A percentile compares a stretch with the other conserved stretches of the same genome.
Evolutionary conservation across 352 stramenopile genomes (phyloP).

Genomic region (Globisporangium alternatum): DNA sequence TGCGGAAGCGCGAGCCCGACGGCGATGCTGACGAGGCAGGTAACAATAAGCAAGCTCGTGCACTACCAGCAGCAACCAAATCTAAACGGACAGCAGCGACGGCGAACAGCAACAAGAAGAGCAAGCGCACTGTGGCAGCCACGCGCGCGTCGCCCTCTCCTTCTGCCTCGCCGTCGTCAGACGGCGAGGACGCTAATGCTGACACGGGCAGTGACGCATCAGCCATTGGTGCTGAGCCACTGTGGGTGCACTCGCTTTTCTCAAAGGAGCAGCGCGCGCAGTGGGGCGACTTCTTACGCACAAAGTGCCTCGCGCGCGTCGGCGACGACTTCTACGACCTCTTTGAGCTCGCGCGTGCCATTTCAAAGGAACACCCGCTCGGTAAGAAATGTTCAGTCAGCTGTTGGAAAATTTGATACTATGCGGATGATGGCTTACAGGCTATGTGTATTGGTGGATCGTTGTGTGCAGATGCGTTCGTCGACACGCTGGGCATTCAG

Average conservation of each 20-base stretch:
- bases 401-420: background rate
- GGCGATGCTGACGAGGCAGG: background rate
- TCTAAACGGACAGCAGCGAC: background rate
- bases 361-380: slow-evolving; percentile 29
- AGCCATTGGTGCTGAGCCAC: background rate
- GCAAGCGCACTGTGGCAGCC: background rate
- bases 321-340: slow-evolving; percentile 44
- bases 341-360: slow-evolving; percentile 34
- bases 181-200: background rate
- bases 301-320: slow-evolving; percentile 30
- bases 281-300: slow-evolving; percentile 41
- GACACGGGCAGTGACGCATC: background rate
- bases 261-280: slow-evolving; percentile 19
- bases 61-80: background rate
- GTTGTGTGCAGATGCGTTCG: slow-evolving; percentile 42
- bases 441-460: background rate
- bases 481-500: slow-evolving; percentile 33
- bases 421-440: background rate
- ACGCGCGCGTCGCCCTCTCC: background rate
- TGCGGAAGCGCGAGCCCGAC: slow-evolving; percentile 13
- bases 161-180: background rate
- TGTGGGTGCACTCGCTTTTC: slow-evolving; percentile 8
- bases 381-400: slow-evolving; percentile 19
- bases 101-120: background rate
- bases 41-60: background rate